A percentile compares a stretch with the other conserved stretches of the same genome.
phyloP scores from a whole-genome alignment of 208 protist genomes.

The Trypanosoma brucei region DNA sequence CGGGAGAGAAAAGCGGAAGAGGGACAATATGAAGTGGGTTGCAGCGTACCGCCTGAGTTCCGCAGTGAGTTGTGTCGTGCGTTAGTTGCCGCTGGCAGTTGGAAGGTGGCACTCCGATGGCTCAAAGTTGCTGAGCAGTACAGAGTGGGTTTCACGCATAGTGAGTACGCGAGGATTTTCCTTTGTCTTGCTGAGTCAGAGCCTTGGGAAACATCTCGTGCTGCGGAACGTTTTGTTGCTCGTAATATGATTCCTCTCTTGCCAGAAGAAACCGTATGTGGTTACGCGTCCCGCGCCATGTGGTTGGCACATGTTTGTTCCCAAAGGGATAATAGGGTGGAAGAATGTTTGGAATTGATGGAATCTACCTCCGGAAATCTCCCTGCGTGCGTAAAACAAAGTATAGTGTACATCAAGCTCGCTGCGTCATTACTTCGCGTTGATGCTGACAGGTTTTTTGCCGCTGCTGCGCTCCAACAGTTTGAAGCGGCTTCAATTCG shows the following conservation, averaged over 20 bases:
- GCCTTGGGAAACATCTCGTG: slow-evolving; percentile 33
- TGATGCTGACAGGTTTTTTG: slow-evolving; percentile 21
- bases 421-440: slow-evolving; percentile 20
- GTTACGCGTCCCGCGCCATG: slow-evolving; percentile 26
- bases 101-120: slow-evolving; percentile 26
- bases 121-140: slow-evolving; percentile 8
- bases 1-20: neutral
- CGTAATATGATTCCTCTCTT: slow-evolving; percentile 31
- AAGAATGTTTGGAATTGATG: slow-evolving; percentile 41
- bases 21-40: neutral
- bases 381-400: slow-evolving; percentile 4
- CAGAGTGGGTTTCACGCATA: neutral
- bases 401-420: slow-evolving; percentile 7
- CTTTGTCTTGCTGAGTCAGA: slow-evolving; percentile 24
- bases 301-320: slow-evolving; percentile 54
- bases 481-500: slow-evolving; percentile 46
- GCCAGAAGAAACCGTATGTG: slow-evolving; percentile 13
- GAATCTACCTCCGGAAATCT: slow-evolving; percentile 8
- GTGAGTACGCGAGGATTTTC: slow-evolving; percentile 35
- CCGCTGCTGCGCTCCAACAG: slow-evolving; percentile 11
- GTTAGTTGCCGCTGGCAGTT: slow-evolving; percentile 22
- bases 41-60: slow-evolving; percentile 18
- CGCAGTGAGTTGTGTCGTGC: slow-evolving; percentile 9
- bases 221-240: slow-evolving; percentile 35
- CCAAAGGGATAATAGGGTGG: slow-evolving; percentile 39